A percentile compares a stretch with the other conserved stretches of the same genome.
These are phyloP conservation scores for Suhomyces tanzawaensis DNA, from an alignment of 805 yeast genomes.

Conservation along the genomic window DNA sequence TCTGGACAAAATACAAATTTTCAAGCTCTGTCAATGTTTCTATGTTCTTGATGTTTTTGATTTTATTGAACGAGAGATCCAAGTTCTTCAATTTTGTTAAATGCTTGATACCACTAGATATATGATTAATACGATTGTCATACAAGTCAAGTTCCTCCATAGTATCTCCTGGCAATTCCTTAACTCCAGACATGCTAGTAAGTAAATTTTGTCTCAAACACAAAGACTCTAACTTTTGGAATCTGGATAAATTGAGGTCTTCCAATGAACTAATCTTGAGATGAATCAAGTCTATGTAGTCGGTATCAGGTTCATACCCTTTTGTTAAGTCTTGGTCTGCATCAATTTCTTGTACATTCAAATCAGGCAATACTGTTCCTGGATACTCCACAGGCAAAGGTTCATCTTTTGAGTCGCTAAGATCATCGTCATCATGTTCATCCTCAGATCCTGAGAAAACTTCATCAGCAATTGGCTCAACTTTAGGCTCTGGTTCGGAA, in stretches of 20 bases:
- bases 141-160: constrained; percentile 83
- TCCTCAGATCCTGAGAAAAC: constrained; percentile 21
- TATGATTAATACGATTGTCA: constrained; percentile 87
- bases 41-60: constrained; percentile 79
- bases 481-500: background rate
- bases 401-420: constrained; percentile 22
- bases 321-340: constrained; percentile 67
- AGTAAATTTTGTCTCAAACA: constrained; percentile 84
- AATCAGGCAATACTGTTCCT: constrained; percentile 46
- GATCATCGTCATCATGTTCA: constrained; percentile 24
- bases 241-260: constrained; percentile 57
- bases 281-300: constrained; percentile 64
- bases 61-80: constrained; percentile 88
- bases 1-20: constrained; percentile 83
- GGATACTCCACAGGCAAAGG: constrained; percentile 42
- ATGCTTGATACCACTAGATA: constrained; percentile 65
- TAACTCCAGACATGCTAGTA: constrained; percentile 54
- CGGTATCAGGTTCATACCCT: constrained; percentile 56
- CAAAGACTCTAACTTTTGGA: constrained; percentile 54
- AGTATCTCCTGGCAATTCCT: constrained; percentile 60
- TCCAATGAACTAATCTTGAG: constrained; percentile 63
- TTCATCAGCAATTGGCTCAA: background rate
- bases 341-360: constrained; percentile 52
- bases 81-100: constrained; percentile 55
- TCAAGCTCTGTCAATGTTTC: constrained; percentile 59